These are phyloP conservation scores for Phlyctochytrium arcticum DNA, from an alignment of 192 early-diverging fungal genomes.

Conservation along the genomic window DNA sequence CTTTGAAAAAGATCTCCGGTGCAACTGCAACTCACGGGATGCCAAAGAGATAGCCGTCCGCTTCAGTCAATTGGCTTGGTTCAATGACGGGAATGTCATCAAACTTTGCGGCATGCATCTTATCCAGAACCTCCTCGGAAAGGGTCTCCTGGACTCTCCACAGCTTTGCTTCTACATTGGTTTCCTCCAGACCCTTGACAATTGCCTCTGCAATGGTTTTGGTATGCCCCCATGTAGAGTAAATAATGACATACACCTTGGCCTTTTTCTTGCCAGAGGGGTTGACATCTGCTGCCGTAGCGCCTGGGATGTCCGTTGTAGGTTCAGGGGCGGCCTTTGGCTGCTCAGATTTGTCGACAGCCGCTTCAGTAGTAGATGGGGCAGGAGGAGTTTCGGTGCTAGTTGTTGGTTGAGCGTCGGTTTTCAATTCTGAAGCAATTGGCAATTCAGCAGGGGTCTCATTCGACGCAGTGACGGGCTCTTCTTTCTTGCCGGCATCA, in stretches of 20 bases:
- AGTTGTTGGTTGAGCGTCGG: not conserved
- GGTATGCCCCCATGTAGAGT: constrained; percentile 67
- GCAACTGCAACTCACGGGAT: constrained; percentile 39
- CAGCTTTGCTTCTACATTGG: constrained; percentile 50
- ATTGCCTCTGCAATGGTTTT: constrained; percentile 60
- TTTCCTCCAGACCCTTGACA: constrained; percentile 58
- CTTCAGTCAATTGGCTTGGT: constrained; percentile 49
- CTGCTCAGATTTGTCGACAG: not conserved
- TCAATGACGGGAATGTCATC: constrained; percentile 9
- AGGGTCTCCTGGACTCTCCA: constrained; percentile 64
- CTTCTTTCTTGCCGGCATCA: not conserved
- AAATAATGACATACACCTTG: constrained; percentile 63
- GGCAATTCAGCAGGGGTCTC: not conserved
- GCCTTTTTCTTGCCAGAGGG: not conserved
- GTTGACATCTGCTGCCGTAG: not conserved
- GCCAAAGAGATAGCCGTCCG: constrained; percentile 69
- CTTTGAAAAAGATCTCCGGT: not conserved
- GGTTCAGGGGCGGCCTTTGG: too few relatives aligned
- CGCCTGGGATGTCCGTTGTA: too few relatives aligned
- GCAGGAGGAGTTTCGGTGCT: not conserved
- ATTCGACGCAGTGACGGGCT: not conserved
- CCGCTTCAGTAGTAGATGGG: not conserved
- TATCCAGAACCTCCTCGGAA: constrained; percentile 58
- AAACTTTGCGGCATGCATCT: constrained; percentile 54
- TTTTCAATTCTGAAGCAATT: not conserved